Base-by-base conservation (phyloP, 2,329 filamentous ascomycete genomes). In the Ophiocordyceps polyrhachis-furcata region DNA sequence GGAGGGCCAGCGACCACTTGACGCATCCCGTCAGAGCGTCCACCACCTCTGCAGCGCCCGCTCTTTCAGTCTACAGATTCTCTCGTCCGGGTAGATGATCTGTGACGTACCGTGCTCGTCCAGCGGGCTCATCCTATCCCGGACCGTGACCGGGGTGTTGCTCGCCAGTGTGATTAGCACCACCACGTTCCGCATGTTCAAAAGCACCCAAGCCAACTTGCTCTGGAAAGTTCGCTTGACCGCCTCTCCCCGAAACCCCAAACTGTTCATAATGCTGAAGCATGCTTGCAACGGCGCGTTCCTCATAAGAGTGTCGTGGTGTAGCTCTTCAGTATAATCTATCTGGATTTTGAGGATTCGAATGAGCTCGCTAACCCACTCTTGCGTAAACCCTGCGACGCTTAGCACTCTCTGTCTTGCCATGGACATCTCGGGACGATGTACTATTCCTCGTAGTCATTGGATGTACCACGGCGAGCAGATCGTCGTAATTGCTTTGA, bases 271-370 rank as follows among this genome's bases (percentile, higher is more conserved):
- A 25, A 91, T 75, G 54, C 84, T 83, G 13, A 95, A 67, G 46
- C 79, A 84, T 46, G 83, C 71, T 48, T 86, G 81, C 41, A 95
- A 71, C 32, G 78, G 70, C 3, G 70, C 67, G 53, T 91, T 88
- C 48, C 79, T 70, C 50, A 91, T 73, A 31, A 93, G 66, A 47
- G 79, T 70, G 56, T 89, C 79, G 52, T 82, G 75, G 41, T 76
- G 72, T 2, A 75, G 66, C 48, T 93, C 84, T 43, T 83, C 74
- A 0, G 85, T 82, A 56, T 88, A 93, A 62, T 96, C 89, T 42
- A 88, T 75, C 43, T 79, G 76, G 28, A 84, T 70, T 49, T 79
- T 81, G 44, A 88, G 65, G 46, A 83, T 75, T 38, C 74, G 70
- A 44, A 84, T 77, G 13, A 87, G 66, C 50, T 83, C 79, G 38